Base-by-base conservation (phyloP, 495 filamentous ascomycete species). In the Thermothielavioides terrestris region DNA sequence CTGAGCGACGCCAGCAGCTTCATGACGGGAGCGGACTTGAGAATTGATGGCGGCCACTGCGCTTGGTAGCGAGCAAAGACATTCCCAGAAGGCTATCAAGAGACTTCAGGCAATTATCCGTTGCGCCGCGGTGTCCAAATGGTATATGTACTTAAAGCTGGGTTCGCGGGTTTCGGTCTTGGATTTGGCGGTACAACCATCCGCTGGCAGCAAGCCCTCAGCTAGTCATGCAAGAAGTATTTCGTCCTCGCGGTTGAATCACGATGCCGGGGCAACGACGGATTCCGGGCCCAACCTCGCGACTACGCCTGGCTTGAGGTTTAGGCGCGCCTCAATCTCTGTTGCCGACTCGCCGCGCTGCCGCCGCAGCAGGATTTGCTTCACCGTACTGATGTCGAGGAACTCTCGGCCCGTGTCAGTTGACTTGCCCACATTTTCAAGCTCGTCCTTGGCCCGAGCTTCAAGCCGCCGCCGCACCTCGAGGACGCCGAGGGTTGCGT, bases 1-100 rank as follows among this genome's bases (percentile, higher is more conserved):
- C 72, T 95, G 40, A 88, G 85, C 54, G 83, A 94, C 58, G 90
- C 87, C 21, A 89, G 85, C 68, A 82, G 79, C 58, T 94, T 88
- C 68, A 94, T 94, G 86, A 89, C 83, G 14, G 87, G 83, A 0
- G 75, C 79, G 18, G 87, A 94, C 64, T 57, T 92, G 64, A 74
- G 85, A 42, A 88, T 91, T 48, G 86, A 92, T 62, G 87, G 86
- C 18, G 87, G 88, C 9, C 87, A 91, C 66, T 73, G 78, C 46
- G 84, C 85, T 11, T 91, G 87, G 87, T 92, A 54, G 35, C 10
- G 5, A 20, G 8, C 15, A 7, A 8, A 17, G 4, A 12, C 11
- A 15, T 14, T 12, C 14, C 14, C 6, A 17, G 21, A 2, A 4
- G 25, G n/a, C 25, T 28, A 31, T 11, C 6, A 27, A 21, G 17